Base-by-base conservation (phyloP, 139 green algal genomes). In the Tetradesmus obliquus region DNA sequence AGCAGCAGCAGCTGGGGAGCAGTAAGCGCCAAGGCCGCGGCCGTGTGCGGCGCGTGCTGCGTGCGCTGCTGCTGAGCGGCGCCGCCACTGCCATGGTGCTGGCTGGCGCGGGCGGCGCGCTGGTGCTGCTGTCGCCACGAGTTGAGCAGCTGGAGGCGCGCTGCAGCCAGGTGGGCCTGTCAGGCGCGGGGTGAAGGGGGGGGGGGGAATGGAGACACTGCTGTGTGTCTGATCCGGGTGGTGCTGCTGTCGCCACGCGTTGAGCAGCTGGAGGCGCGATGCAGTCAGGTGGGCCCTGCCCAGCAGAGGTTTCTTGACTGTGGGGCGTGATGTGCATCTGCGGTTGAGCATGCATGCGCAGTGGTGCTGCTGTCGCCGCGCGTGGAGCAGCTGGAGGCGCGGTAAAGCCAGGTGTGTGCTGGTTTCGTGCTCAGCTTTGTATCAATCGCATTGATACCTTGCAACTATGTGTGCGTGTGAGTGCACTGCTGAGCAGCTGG, bases 71-170 rank as follows among this genome's bases (percentile, higher is more conserved):
- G 54, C 3, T 74, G 6, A 84, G 57, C 1, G 87, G 72, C 10
- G 87, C 72, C n/a, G 87, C 87, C 1, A 86, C 87, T 20, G 71
- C 74, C n/a, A 66, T 45, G 20, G 87, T 85, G 54, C 22, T 91
- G 6, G 87, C 87, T 8, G 87, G 87, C 19, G 87, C 87, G 55
- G 72, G 53, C 8, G 32, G 13, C 57, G 87, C 87, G 9, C 13
- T 85, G 20, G 87, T 69, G 57, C 3, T 85, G 13, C 87, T 91
- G 20, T 55, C 72, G 2, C 87, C 87, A 58, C 54, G 87, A 22
- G n/a, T 91, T 17, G 87, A 91, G 72, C 55, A 91, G n/a, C 53
- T 91, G 74, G 87, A 91, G 81, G 58, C 5, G 6, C 22, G 13
- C 13, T 91, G 72, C 20, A 20, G 55, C 20, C 72, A 91, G 87